A percentile compares a stretch with the other conserved stretches of the same genome.
phyloP scores from a whole-genome alignment of 2,329 filamentous ascomycete genomes.

The Fusarium irregulare region DNA sequence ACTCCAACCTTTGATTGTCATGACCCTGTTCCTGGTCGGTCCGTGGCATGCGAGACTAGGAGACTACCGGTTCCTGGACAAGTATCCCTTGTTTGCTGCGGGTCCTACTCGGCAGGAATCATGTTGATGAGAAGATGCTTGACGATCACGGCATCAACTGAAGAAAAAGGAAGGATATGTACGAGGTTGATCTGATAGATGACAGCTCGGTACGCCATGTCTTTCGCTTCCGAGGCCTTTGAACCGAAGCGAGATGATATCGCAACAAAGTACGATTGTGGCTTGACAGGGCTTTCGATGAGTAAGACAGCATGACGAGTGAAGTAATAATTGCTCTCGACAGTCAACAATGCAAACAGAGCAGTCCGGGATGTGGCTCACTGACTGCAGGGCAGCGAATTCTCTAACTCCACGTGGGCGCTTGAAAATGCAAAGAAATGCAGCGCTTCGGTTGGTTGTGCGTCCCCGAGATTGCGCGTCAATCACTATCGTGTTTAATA shows the following conservation, averaged over 20 bases:
- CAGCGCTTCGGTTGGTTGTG: constrained; percentile 30
- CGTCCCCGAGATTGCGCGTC: constrained; percentile 40
- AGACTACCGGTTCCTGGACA: constrained; percentile 12
- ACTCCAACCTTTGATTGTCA: constrained; percentile 47
- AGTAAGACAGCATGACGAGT: constrained; percentile 13
- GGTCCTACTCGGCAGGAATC: constrained; percentile 28
- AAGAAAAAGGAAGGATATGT: constrained; percentile 22
- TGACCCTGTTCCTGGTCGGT: constrained; percentile 30
- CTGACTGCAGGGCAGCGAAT: constrained; percentile 35
- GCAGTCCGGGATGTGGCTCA: constrained; percentile 9
- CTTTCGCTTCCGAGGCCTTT: constrained; percentile 9
- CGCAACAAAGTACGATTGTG: constrained; percentile 15
- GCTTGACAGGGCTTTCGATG: constrained; percentile 21
- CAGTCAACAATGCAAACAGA: not conserved
- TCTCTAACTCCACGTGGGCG: constrained; percentile 45
- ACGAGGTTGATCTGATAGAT: constrained; percentile 15
- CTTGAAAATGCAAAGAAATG: constrained; percentile 16
- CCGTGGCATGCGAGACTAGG: constrained; percentile 27
- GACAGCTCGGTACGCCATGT: constrained; percentile 8
- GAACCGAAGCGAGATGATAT: constrained; percentile 24
- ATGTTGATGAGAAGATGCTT: constrained; percentile 14
- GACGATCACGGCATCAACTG: constrained; percentile 1
- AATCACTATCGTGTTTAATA: constrained; percentile 6
- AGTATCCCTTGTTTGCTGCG: constrained; percentile 7
- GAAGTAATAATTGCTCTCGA: not conserved